phyloP scores from a whole-genome alignment of 2,329 filamentous ascomycete species.

The Stagonosporopsis chrysanthemi region DNA sequence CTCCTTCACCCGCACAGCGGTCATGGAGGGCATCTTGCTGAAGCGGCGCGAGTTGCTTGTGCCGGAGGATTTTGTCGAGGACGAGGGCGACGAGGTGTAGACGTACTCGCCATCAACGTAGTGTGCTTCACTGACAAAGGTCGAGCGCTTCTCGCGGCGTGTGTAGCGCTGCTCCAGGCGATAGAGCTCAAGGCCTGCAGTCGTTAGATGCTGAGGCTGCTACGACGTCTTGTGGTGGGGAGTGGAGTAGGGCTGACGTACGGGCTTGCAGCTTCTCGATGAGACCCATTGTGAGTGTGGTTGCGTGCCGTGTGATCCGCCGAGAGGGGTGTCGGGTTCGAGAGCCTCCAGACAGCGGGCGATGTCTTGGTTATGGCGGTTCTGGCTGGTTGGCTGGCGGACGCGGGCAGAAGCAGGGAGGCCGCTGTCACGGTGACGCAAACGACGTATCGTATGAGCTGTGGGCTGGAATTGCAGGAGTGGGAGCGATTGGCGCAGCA shows the following conservation, averaged over 20 bases:
- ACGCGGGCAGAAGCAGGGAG: conserved; percentile 18
- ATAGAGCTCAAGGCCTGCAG: conserved; percentile 80
- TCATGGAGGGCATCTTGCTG: conserved; percentile 46
- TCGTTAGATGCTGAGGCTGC: conserved; percentile 14
- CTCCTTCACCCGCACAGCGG: conserved; percentile 43
- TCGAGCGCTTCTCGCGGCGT: conserved; percentile 85
- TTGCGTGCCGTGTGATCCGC: conserved; percentile 15
- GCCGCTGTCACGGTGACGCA: conserved; percentile 36
- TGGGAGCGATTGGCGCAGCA: conserved; percentile 7
- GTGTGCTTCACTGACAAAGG: conserved; percentile 85
- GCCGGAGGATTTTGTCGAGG: conserved; percentile 35
- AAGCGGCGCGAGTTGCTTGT: conserved; percentile 41
- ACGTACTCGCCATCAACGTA: conserved; percentile 97
- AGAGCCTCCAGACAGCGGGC: conserved; percentile 19
- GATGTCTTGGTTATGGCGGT: conserved; percentile 29
- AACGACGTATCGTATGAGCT: conserved; percentile 22
- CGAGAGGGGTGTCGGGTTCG: conserved; percentile 18
- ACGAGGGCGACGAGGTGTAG: conserved; percentile 61
- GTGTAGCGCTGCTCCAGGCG: conserved; percentile 96
- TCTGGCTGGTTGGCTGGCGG: conserved; percentile 8
- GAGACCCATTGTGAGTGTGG: conserved; percentile 43
- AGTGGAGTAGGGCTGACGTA: conserved; percentile 30
- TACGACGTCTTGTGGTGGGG: not conserved
- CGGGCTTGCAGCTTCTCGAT: conserved; percentile 52
- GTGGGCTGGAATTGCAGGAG: conserved; percentile 3